A percentile compares a stretch with the other conserved stretches of the same genome.
Evolutionary conservation across 495 filamentous ascomycete species (phyloP).

Genomic region (Aspergillus biplanus): DNA sequence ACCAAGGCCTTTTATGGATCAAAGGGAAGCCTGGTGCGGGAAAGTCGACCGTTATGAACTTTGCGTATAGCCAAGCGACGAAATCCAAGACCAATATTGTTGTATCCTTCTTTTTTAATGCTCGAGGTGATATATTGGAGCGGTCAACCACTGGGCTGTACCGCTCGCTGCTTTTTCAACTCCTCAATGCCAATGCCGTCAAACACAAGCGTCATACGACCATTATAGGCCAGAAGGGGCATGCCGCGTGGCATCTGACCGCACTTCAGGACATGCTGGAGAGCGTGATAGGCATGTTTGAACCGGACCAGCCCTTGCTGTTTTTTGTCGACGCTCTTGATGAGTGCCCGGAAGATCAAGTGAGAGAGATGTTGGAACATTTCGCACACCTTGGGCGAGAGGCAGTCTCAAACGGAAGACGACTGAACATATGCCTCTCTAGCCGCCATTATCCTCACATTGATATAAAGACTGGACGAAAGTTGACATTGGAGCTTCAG

Average conservation of each 20-base stretch:
- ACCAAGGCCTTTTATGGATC: slow-evolving; percentile 60
- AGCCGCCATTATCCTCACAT: slow-evolving; percentile 57
- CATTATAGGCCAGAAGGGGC: neutral
- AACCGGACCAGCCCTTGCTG: slow-evolving; percentile 4
- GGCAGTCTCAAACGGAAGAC: slow-evolving; percentile 16
- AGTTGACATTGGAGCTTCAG: slow-evolving; percentile 33
- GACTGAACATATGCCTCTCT: slow-evolving; percentile 44
- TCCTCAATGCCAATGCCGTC: slow-evolving; percentile 28
- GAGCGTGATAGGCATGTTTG: slow-evolving; percentile 7
- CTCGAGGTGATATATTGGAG: slow-evolving; percentile 1
- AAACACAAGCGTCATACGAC: slow-evolving; percentile 28
- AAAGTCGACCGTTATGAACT: slow-evolving; percentile 59
- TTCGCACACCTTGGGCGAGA: slow-evolving; percentile 37
- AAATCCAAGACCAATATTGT: neutral
- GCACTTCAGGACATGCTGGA: slow-evolving; percentile 24
- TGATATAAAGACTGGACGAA: slow-evolving; percentile 32
- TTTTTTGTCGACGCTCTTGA: slow-evolving; percentile 46
- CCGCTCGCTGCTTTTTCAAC: slow-evolving; percentile 48
- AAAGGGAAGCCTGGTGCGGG: slow-evolving; percentile 59
- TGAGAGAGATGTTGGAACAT: slow-evolving; percentile 39
- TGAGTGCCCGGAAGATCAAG: slow-evolving; percentile 39
- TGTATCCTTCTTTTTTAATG: slow-evolving; percentile 14
- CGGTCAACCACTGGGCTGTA: slow-evolving; percentile 50
- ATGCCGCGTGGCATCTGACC: slow-evolving; percentile 8
- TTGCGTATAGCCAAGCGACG: slow-evolving; percentile 25